These are phyloP conservation scores for Barnettozyma botsteinii DNA, from an alignment of 805 yeast species.

Conservation along the genomic window DNA sequence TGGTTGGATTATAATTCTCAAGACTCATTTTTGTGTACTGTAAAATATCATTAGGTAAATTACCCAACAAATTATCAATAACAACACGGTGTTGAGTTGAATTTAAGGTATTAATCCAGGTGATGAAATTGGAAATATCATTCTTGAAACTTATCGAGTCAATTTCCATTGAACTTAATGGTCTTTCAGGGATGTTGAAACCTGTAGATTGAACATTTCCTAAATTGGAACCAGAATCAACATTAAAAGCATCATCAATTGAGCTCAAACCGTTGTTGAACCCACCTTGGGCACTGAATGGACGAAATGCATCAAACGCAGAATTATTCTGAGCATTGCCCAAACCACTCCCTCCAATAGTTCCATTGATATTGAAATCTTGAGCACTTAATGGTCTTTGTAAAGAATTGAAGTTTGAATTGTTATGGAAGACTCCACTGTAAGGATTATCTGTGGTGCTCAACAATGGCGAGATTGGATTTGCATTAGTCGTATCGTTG, in stretches of 20 bases:
- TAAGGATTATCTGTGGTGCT: slow-evolving; percentile 15
- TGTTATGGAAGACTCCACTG: slow-evolving; percentile 13
- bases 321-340: too few relatives aligned
- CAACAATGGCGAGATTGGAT: slow-evolving; percentile 24
- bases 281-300: slow-evolving; percentile 18
- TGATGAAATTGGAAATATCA: slow-evolving; percentile 44
- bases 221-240: neutral
- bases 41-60: slow-evolving; percentile 46
- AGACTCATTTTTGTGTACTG: slow-evolving; percentile 43
- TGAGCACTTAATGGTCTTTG: slow-evolving; percentile 26
- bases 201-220: slow-evolving; percentile 1
- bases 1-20: slow-evolving; percentile 27
- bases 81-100: slow-evolving; percentile 48
- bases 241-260: slow-evolving; percentile 5
- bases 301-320: slow-evolving; percentile 15
- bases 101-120: slow-evolving; percentile 45
- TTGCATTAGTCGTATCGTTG: slow-evolving; percentile 15
- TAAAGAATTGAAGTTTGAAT: neutral
- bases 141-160: slow-evolving; percentile 37
- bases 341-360: neutral
- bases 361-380: slow-evolving; percentile 9
- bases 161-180: slow-evolving; percentile 27
- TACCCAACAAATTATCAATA: slow-evolving; percentile 47
- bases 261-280: slow-evolving; percentile 2
- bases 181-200: slow-evolving; percentile 22